These are phyloP conservation scores for Boletus tylopilopsis DNA, from an alignment of 768 basidiomycete genomes.

Conservation along the genomic window DNA sequence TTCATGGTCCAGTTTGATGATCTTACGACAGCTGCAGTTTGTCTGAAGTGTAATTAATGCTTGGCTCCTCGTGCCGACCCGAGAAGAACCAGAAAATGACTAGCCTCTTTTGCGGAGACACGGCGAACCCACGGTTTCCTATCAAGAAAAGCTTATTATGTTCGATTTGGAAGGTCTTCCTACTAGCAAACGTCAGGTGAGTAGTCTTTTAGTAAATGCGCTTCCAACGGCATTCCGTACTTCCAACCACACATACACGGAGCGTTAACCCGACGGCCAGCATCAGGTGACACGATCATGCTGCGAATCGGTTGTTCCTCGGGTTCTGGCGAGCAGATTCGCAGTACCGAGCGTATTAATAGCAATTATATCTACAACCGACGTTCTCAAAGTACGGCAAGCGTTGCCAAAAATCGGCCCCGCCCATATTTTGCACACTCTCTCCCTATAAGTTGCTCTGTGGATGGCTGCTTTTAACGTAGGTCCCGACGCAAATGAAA, in stretches of 20 bases:
- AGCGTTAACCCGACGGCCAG: neutral
- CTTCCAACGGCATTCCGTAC: neutral
- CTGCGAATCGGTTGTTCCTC: neutral
- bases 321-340: slow-evolving; percentile 1
- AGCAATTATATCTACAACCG: slow-evolving; percentile 4
- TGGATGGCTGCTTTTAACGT: slow-evolving; percentile 8
- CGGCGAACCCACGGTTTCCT: neutral
- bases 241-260: neutral
- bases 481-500: slow-evolving; percentile 7
- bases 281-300: slow-evolving; percentile 5
- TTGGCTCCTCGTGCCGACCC: neutral
- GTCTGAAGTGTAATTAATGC: neutral
- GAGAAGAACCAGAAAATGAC: neutral
- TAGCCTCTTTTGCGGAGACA: slow-evolving; percentile 11
- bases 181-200: slow-evolving; percentile 7
- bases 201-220: slow-evolving; percentile 3
- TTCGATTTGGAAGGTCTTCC: neutral
- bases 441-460: neutral
- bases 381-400: neutral
- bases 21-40: neutral
- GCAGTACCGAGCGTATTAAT: slow-evolving; percentile 6
- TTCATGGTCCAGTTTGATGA: too few species aligned
- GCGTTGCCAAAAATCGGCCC: neutral
- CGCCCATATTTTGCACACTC: neutral
- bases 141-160: neutral